Evolutionary conservation across 305 asterid species (phyloP).

Genomic region (Plantago coronopus): DNA sequence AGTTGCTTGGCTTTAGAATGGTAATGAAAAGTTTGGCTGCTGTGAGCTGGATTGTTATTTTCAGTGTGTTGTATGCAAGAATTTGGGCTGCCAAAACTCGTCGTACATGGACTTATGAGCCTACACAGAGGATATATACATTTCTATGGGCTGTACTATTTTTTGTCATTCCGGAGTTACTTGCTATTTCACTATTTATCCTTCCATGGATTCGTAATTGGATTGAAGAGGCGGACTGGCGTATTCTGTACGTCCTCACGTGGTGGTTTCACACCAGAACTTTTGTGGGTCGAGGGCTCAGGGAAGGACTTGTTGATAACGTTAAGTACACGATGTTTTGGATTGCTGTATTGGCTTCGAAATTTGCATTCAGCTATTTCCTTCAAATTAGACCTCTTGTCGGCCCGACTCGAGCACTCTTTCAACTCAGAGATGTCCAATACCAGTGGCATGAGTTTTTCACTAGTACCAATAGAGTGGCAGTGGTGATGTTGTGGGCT

Average conservation of each 20-base stretch:
- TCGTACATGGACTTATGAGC: slow-evolving; percentile 65
- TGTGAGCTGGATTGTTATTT: slow-evolving; percentile 64
- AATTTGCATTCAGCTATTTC: slow-evolving; percentile 73
- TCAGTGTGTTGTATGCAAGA: slow-evolving; percentile 70
- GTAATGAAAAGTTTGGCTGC: slow-evolving; percentile 77
- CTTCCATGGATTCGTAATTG: slow-evolving; percentile 81
- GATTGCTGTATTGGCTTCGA: slow-evolving; percentile 61
- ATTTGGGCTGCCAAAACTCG: slow-evolving; percentile 86
- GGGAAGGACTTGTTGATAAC: slow-evolving; percentile 85
- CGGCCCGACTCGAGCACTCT: slow-evolving; percentile 65
- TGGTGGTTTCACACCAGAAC: slow-evolving; percentile 88
- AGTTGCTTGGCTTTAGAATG: slow-evolving; percentile 79
- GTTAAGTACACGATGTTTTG: slow-evolving; percentile 71
- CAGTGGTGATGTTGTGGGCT: slow-evolving; percentile 75
- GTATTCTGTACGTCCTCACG: slow-evolving; percentile 43
- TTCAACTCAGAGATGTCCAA: slow-evolving; percentile 29
- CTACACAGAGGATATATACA: slow-evolving; percentile 51
- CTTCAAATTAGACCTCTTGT: slow-evolving; percentile 91
- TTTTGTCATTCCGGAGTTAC: slow-evolving; percentile 67
- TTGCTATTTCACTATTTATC: slow-evolving; percentile 63
- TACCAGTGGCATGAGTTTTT: slow-evolving; percentile 90
- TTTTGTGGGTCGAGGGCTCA: slow-evolving; percentile 83
- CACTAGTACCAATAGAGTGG: slow-evolving; percentile 68
- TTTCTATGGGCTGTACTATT: slow-evolving; percentile 81
- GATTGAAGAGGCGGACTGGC: slow-evolving; percentile 71